phyloP scores from a whole-genome alignment of 352 stramenopile species.

The Pythium plurisporium region DNA sequence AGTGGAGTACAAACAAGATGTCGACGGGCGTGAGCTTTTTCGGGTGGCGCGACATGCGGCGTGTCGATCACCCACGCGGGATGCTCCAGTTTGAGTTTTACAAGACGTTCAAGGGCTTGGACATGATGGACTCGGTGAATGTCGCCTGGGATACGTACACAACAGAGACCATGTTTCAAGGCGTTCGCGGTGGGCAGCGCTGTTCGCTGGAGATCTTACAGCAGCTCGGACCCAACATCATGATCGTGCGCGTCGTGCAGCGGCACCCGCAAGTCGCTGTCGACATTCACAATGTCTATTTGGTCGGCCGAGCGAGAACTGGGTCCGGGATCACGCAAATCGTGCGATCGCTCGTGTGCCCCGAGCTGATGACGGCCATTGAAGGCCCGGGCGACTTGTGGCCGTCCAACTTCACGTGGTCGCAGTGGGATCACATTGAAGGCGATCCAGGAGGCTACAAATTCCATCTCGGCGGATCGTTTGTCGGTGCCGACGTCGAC shows the following conservation, averaged over 20 bases:
- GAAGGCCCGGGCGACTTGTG: neutral
- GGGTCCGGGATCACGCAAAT: neutral
- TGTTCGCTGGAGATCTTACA: too few species aligned
- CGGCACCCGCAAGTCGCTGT: neutral
- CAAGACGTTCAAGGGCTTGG: neutral
- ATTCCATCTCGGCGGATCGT: neutral
- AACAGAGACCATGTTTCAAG: too few species aligned
- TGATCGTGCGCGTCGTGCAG: neutral
- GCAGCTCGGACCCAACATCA: neutral
- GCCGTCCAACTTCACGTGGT: neutral
- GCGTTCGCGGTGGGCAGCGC: too few species aligned
- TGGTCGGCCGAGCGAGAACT: too few species aligned
- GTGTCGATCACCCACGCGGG: neutral
- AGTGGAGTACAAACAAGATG: neutral
- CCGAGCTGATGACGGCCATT: neutral
- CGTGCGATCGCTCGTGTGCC: neutral
- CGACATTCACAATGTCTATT: neutral
- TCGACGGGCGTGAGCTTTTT: neutral
- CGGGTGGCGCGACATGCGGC: constrained; percentile 8
- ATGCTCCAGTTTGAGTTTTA: constrained; percentile 8
- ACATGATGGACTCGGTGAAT: neutral
- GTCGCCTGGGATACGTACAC: constrained; percentile 2
- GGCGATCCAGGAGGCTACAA: neutral
- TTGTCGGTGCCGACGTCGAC: neutral
- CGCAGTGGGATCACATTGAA: neutral